Evolutionary conservation across 805 yeast genomes (phyloP), one percentile per base, ranked within the genome.

Genomic region (Candida hungchunana): DNA sequence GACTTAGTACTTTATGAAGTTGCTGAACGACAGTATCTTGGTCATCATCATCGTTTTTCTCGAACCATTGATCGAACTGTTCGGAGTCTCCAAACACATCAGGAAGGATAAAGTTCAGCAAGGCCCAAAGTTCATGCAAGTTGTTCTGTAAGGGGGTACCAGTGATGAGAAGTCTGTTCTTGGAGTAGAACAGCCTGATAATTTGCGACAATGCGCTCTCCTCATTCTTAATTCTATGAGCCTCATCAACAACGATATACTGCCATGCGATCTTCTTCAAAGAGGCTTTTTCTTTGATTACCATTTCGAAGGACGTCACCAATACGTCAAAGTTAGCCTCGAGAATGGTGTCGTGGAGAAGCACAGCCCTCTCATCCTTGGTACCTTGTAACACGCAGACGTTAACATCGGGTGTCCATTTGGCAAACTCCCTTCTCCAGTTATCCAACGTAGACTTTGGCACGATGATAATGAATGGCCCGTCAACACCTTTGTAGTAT

Each of bases 61-160:
- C 89, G 61, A 90, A 90, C 96, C 96, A 87, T 53, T 83, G 85
- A 57, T 90, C 96, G 58, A 93, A 93, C 1, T 82, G 78, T 14
- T 80, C 85, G 7, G 95, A 75, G 51, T 89, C 96, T 15, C 95
- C 89, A 62, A 90, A 93, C 8, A 90, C 94, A 64, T 93, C 97
- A 0, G 98, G 97, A 17, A 90, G 63, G 22, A 90, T 61, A 60
- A 89, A 90, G 58, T 90, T 93, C 40, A 90, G 66, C 35, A 90
- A 67, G 0, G 97, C 96, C 98, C 98, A 90, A 36, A 90, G 67
- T 60, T 93, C 98, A 60, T 93, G 98, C 37, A 90, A 64, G 47
- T 93, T 93, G 58, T 90, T 90, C 54, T 90, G 98, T 35, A 90
- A 63, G 0, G 98, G 98, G 0, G 98, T 90, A 46, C 98, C 98